Percentiles rank a stretch among this genome's conserved stretches.
Conservation (phyloP, 106 monocot genomes). For the Allium sativum region DNA sequence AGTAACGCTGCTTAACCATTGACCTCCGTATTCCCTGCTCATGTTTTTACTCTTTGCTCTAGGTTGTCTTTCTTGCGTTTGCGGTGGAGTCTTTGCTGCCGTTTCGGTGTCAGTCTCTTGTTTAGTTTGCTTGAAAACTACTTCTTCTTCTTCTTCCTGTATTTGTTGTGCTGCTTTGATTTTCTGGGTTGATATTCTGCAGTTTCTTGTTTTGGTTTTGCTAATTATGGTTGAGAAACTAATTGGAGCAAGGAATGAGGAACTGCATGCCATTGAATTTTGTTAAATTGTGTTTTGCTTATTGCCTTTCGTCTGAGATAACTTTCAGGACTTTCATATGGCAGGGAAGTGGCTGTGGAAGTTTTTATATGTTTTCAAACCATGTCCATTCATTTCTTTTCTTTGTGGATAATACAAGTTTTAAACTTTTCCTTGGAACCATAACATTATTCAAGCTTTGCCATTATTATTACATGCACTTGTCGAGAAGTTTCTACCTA, state of each 20-base stretch:
- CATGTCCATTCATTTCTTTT: no score
- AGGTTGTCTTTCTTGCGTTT: conserved; percentile 36
- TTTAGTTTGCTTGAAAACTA: background rate
- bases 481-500: no score
- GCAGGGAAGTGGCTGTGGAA: no score
- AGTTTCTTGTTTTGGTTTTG: background rate
- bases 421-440: no score
- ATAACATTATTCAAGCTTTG: no score
- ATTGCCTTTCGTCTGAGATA: no score
- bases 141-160: conserved; percentile 8
- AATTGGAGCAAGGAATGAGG: conserved; percentile 21
- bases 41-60: conserved; percentile 80
- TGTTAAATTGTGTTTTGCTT: background rate
- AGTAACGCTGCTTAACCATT: conserved; percentile 83
- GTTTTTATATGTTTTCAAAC: no score
- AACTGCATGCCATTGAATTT: conserved; percentile 14
- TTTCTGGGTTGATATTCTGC: conserved; percentile 10
- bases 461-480: no score
- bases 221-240: conserved; percentile 5
- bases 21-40: conserved; percentile 69
- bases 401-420: no score
- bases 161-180: conserved; percentile 10
- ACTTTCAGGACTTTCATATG: no score
- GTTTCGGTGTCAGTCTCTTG: conserved; percentile 7
- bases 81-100: conserved; percentile 6